phyloP scores from a whole-genome alignment of 1,139 yeast species.

The Yamadazyma diddensiae region DNA sequence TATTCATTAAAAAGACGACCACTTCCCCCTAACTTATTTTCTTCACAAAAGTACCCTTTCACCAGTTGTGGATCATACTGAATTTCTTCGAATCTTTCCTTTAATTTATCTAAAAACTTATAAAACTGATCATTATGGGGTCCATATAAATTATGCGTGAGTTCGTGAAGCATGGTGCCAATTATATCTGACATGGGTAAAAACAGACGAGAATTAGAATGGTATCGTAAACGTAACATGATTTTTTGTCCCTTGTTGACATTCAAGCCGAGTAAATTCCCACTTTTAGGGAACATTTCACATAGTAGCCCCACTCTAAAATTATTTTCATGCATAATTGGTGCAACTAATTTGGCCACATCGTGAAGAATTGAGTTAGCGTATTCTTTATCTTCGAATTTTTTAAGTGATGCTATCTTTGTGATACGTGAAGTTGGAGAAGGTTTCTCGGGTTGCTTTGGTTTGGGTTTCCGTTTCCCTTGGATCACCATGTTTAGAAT shows the following conservation, averaged over 20 bases:
- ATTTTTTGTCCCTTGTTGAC: conserved; percentile 83
- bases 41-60: conserved; percentile 43
- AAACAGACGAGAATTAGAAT: conserved; percentile 54
- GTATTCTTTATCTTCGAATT: conserved; percentile 51
- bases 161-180: conserved; percentile 86
- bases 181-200: conserved; percentile 64
- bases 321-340: conserved; percentile 67
- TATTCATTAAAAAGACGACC: conserved; percentile 15
- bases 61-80: conserved; percentile 28
- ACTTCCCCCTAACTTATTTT: conserved; percentile 48
- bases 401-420: conserved; percentile 55
- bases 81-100: conserved; percentile 54
- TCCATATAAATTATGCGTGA: conserved; percentile 76
- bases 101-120: conserved; percentile 58
- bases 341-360: conserved; percentile 62
- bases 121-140: conserved; percentile 80
- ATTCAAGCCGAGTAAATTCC: conserved; percentile 71
- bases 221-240: conserved; percentile 65
- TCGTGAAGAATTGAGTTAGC: conserved; percentile 60
- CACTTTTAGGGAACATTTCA: conserved; percentile 82
- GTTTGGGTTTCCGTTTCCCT: conserved; percentile 7
- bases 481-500: conserved; percentile 11
- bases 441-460: conserved; percentile 12
- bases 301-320: conserved; percentile 67
- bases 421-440: conserved; percentile 50